A percentile compares a stretch with the other conserved stretches of the same genome.
phyloP scores from a whole-genome alignment of 257 asterid species.

The Rhazya stricta region DNA sequence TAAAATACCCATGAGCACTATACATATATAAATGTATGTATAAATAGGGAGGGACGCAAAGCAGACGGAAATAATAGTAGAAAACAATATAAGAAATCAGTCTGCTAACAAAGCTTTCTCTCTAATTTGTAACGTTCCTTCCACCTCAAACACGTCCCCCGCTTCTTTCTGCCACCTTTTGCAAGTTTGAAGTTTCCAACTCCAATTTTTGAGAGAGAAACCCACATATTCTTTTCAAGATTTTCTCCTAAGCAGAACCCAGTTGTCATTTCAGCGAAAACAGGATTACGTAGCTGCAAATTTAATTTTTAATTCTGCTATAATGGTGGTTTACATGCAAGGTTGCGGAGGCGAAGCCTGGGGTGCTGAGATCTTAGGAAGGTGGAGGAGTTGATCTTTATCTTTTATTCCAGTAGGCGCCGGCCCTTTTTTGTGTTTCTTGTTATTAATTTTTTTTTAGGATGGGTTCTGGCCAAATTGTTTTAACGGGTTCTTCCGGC shows the following conservation, averaged over 20 bases:
- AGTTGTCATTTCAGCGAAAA: conserved; percentile 1
- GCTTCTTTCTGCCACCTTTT: conserved; percentile 19
- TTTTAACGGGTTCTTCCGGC: conserved; percentile 19
- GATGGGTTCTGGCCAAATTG: conserved; percentile 36
- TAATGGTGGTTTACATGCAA: conserved; percentile 16
- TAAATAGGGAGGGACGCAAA: background rate
- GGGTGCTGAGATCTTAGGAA: conserved; percentile 12
- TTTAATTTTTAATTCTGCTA: background rate
- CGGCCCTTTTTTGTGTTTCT: background rate
- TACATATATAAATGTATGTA: background rate
- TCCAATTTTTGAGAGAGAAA: background rate
- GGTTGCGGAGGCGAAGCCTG: background rate
- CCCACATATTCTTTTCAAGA: background rate
- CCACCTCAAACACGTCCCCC: conserved; percentile 19
- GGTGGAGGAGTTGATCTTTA: background rate
- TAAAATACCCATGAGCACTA: background rate
- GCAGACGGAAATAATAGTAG: background rate
- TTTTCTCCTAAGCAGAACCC: background rate
- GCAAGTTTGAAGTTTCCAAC: background rate
- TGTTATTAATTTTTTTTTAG: no score
- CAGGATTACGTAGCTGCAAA: background rate
- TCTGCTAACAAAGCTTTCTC: background rate
- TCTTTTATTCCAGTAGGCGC: background rate
- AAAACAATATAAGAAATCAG: background rate
- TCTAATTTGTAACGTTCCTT: conserved; percentile 12